Percentiles rank a stretch among this genome's conserved stretches.
These are phyloP conservation scores for Spathaspora girioi DNA, from an alignment of 805 yeast genomes.

Conservation along the genomic window DNA sequence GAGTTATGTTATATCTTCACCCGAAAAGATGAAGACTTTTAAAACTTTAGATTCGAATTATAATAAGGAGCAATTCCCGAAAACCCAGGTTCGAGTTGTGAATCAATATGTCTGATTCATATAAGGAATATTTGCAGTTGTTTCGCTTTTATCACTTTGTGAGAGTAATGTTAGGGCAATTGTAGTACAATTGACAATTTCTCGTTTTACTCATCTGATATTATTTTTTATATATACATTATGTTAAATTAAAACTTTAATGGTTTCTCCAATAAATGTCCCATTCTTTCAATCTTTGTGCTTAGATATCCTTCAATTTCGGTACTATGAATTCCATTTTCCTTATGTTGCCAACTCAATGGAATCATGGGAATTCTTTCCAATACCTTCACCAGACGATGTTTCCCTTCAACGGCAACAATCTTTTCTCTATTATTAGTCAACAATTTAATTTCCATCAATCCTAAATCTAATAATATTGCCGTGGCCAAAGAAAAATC, in stretches of 20 bases:
- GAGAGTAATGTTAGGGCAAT: too few species aligned
- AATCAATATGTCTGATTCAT: too few species aligned
- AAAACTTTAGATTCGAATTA: background rate
- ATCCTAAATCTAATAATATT: conserved; percentile 78
- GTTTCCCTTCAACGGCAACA: conserved; percentile 87
- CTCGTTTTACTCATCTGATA: background rate
- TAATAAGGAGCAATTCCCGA: background rate
- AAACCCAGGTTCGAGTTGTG: background rate
- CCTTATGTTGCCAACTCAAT: conserved; percentile 63
- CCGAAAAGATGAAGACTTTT: too few species aligned
- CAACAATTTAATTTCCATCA: conserved; percentile 65
- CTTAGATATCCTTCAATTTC: conserved; percentile 92
- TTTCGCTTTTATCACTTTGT: too few species aligned
- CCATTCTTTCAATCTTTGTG: conserved; percentile 96
- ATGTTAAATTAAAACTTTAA: conserved; percentile 5
- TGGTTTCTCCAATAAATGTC: conserved; percentile 60
- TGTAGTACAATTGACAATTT: too few species aligned
- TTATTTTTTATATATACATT: background rate
- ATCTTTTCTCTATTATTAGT: conserved; percentile 97
- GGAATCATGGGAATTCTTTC: conserved; percentile 98
- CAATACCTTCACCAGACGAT: conserved; percentile 67
- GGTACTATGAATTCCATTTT: conserved; percentile 68
- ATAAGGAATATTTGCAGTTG: too few species aligned
- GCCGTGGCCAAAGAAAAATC: conserved; percentile 93
- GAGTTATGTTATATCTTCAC: background rate